Conservation (phyloP, 345 rosid species). For the Eucalyptus brandiana region DNA sequence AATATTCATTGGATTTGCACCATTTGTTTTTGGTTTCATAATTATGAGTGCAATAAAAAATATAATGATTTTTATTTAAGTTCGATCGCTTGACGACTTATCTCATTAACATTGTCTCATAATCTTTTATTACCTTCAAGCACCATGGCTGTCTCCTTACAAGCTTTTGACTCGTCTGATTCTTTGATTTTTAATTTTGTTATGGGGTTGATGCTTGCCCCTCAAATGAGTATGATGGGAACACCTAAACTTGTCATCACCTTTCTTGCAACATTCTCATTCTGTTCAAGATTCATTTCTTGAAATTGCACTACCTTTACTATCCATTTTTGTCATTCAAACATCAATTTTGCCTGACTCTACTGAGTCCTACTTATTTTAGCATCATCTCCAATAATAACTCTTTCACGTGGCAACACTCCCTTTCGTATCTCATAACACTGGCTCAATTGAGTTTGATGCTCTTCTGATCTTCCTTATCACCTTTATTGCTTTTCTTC, state of each 20-base stretch:
- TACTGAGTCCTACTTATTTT: slow-evolving; percentile 17
- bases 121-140: slow-evolving; percentile 2
- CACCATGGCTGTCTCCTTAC: background rate
- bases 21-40: background rate
- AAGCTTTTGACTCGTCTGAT: background rate
- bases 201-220: background rate
- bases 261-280: slow-evolving; percentile 17
- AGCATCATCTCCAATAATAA: slow-evolving; percentile 11
- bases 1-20: background rate
- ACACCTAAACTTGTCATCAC: slow-evolving; percentile 17
- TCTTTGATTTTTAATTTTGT: background rate
- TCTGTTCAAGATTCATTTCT: slow-evolving; percentile 24
- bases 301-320: slow-evolving; percentile 36
- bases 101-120: background rate
- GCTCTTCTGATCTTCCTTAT: slow-evolving; percentile 43
- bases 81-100: background rate
- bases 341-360: slow-evolving; percentile 29
- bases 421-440: slow-evolving; percentile 49
- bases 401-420: slow-evolving; percentile 31
- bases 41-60: background rate
- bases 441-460: slow-evolving; percentile 36
- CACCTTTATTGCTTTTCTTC: slow-evolving; percentile 81
- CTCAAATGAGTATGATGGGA: slow-evolving; percentile 12
- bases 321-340: slow-evolving; percentile 25
- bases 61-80: background rate